A percentile compares a stretch with the other conserved stretches of the same genome.
Evolutionary conservation across 108 stramenopile species (phyloP).

Genomic region (Conticribra guillardii): DNA sequence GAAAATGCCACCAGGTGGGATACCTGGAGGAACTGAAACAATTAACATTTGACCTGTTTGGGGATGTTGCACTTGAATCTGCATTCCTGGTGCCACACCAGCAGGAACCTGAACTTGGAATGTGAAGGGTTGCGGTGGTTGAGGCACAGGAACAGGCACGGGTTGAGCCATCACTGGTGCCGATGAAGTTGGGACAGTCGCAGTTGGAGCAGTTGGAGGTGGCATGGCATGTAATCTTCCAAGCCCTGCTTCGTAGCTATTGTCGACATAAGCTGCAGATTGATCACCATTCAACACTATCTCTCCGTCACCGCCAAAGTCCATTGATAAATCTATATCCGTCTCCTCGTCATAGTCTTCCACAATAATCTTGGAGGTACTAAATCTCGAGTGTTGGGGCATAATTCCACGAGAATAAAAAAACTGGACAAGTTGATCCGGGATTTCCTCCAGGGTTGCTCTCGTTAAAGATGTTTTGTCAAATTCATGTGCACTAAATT

Average conservation of each 20-base stretch:
- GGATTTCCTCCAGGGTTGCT: conserved; percentile 84
- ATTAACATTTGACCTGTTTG: conserved; percentile 54
- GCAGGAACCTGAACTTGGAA: conserved; percentile 69
- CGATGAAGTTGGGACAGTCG: no score
- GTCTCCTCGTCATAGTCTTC: conserved; percentile 31
- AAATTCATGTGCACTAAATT: conserved; percentile 58
- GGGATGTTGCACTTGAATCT: conserved; percentile 65
- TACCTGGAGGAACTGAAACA: conserved; percentile 64
- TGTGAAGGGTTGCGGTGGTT: conserved; percentile 22
- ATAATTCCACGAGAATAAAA: conserved; percentile 61
- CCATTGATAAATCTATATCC: conserved; percentile 49
- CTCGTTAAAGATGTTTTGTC: conserved; percentile 68
- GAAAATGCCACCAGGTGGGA: conserved; percentile 59
- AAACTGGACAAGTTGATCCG: conserved; percentile 81
- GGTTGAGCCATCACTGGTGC: conserved; percentile 18
- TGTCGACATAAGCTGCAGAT: conserved; percentile 28
- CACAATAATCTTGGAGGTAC: conserved; percentile 23
- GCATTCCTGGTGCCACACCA: conserved; percentile 62
- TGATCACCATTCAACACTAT: conserved; percentile 33
- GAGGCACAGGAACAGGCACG: conserved; percentile 23
- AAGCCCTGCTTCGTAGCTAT: conserved; percentile 24
- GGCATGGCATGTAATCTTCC: conserved; percentile 18
- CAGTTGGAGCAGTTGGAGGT: conserved; percentile 13
- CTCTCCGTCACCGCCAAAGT: conserved; percentile 35
- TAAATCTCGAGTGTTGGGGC: conserved; percentile 45